Conservation (phyloP, 1,139 yeast species). For the Blastobotrys illinoisensis region DNA sequence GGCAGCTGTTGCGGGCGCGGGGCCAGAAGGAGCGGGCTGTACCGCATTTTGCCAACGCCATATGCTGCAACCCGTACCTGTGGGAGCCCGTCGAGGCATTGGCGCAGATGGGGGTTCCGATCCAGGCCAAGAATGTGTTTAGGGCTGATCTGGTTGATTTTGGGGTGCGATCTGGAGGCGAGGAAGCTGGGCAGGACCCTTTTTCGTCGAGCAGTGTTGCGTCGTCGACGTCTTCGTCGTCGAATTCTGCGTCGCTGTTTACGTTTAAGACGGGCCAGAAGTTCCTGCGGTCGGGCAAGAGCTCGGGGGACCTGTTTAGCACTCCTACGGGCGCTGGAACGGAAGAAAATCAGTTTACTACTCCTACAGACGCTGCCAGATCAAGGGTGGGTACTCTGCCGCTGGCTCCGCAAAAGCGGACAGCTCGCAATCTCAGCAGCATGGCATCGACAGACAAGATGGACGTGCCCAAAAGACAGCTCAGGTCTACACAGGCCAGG, state of each 20-base stretch:
- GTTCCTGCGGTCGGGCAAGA: conserved; percentile 4
- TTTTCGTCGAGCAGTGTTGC: conserved; percentile 3
- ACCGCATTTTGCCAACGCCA: conserved; percentile 60
- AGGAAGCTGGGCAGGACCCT: conserved; percentile 5
- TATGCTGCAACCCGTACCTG: conserved; percentile 68
- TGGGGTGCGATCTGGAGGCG: conserved; percentile 2
- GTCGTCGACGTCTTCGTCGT: conserved; percentile 11
- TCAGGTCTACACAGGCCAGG: neutral
- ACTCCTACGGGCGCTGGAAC: conserved; percentile 14
- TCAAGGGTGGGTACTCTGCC: conserved; percentile 14
- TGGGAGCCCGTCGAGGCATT: conserved; percentile 84
- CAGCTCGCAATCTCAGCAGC: conserved; percentile 15
- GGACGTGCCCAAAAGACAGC: neutral
- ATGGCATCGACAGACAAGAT: conserved; percentile 1
- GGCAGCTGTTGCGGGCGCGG: conserved; percentile 55
- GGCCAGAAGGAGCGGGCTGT: conserved; percentile 65
- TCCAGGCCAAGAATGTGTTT: conserved; percentile 58
- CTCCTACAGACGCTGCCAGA: conserved; percentile 1
- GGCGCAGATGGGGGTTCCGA: conserved; percentile 52
- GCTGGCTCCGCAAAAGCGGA: conserved; percentile 25
- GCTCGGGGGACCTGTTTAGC: conserved; percentile 7
- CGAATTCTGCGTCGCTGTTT: conserved; percentile 6
- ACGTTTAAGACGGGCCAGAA: conserved; percentile 18
- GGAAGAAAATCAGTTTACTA: conserved; percentile 3
- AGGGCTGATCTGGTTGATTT: conserved; percentile 25